A percentile compares a stretch with the other conserved stretches of the same genome.
Conservation (phyloP, 139 green algal species). For the Picochlorum sp. region DNA sequence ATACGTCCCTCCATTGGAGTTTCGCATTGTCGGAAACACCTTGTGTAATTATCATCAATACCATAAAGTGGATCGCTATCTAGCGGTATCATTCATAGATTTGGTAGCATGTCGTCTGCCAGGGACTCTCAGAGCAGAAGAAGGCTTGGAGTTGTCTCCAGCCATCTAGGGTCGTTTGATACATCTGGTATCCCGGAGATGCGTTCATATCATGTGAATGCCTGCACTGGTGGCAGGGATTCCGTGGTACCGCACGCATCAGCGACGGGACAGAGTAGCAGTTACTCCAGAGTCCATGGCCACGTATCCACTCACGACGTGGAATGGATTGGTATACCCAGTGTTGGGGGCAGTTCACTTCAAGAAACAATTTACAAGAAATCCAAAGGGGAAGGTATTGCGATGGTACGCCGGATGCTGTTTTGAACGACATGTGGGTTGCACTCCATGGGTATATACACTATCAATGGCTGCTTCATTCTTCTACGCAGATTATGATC, state of each 20-base stretch:
- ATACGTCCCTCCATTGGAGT: no score
- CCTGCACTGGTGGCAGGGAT: background rate
- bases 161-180: no score
- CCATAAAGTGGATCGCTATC: no score
- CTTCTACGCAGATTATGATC: slow-evolving; percentile 81
- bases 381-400: slow-evolving; percentile 71
- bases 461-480: no score
- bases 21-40: no score
- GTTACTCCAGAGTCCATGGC: slow-evolving; percentile 72
- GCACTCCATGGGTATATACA: background rate
- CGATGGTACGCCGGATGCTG: slow-evolving; percentile 51
- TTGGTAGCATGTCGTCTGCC: no score
- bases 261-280: slow-evolving; percentile 18
- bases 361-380: slow-evolving; percentile 85
- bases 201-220: slow-evolving; percentile 1
- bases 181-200: background rate
- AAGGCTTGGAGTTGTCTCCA: no score
- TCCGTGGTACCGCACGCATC: slow-evolving; percentile 10
- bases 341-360: slow-evolving; percentile 47
- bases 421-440: background rate
- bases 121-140: no score
- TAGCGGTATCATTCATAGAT: no score
- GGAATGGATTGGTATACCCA: slow-evolving; percentile 41
- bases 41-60: no score
- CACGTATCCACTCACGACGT: slow-evolving; percentile 49